Evolutionary conservation across 176 grass and related monocot species (phyloP).

Genomic region (Oryza officinalis): DNA sequence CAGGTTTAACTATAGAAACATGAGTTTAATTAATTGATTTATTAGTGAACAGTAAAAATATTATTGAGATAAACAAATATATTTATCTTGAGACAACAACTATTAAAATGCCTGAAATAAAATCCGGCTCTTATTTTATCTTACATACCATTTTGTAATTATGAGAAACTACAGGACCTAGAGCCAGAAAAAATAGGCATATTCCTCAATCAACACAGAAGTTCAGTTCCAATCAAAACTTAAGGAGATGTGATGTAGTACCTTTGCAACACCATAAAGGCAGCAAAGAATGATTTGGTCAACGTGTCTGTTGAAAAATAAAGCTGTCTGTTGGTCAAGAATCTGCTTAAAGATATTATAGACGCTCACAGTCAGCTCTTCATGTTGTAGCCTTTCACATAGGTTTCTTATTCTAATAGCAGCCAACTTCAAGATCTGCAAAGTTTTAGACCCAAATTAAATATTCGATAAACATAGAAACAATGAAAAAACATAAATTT

Average conservation of each 20-base stretch:
- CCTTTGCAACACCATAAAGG: constrained; percentile 96
- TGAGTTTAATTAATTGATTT: background rate
- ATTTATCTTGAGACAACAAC: background rate
- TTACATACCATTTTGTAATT: background rate
- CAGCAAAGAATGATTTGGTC: constrained; percentile 94
- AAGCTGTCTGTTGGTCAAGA: constrained; percentile 66
- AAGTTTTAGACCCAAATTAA: constrained; percentile 32
- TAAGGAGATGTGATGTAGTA: constrained; percentile 31
- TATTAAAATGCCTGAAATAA: background rate
- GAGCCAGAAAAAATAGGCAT: background rate
- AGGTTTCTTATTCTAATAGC: constrained; percentile 91
- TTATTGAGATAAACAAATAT: background rate
- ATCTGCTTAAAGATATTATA: constrained; percentile 78
- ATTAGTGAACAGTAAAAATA: background rate
- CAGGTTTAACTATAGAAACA: background rate
- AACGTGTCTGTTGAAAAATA: constrained; percentile 92
- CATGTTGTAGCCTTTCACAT: constrained; percentile 73
- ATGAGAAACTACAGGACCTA: background rate
- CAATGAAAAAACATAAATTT: constrained; percentile 32
- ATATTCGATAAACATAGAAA: constrained; percentile 16
- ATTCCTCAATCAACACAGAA: background rate
- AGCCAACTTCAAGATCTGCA: constrained; percentile 88
- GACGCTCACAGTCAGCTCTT: constrained; percentile 67
- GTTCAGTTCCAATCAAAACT: background rate
- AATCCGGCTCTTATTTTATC: no score